Evolutionary conservation across 805 yeast species (phyloP), one percentile per base, ranked within the genome.

Genomic region (Alloascoidea africana): DNA sequence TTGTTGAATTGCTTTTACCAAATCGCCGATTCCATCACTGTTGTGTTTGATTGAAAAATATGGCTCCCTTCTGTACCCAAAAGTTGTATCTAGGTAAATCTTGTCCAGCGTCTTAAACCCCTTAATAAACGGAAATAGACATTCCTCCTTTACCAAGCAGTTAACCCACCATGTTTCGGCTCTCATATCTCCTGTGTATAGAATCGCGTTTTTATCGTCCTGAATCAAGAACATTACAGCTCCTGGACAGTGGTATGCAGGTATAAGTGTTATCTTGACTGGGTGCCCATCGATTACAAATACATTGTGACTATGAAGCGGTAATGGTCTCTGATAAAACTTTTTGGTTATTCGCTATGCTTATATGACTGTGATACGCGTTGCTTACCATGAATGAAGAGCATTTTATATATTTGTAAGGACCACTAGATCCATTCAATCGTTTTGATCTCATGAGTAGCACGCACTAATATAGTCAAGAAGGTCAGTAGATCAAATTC

Each of bases 231-330:
- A 66, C 74, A 73, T 69, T 2, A 62, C 58, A 3, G 76, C 60
- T 3, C 80, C 81, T 8, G 76, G 71, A 46, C 81, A 74, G 44
- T 74, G 82, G 46, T 72, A 62, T 0, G 74, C 63, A 4, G 63
- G 63, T 2, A 74, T 56, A 17, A 66, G 46, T 1, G 72, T 64
- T 2, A 73, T 51, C 4, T 38, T 47, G 4, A 70, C 16, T 1
- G 38, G 33, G 4, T 36, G 45, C 8, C 40, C 40, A 27, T 38
- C 41, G 19, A 40, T 27, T 27, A 42, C 48, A 15, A 46, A 42
- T 4, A 38, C 42, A 13, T 55, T 40, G 2, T 51, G 51, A 16
- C 40, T 36, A 40, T 47, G 41, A 32, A 45, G 32, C 3, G 45
- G 41, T 19, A 50, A 30, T 5, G 16, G 3, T 3, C 6, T 40